Base-by-base conservation (phyloP, 345 rosid species). In the Murraya koenigii region DNA sequence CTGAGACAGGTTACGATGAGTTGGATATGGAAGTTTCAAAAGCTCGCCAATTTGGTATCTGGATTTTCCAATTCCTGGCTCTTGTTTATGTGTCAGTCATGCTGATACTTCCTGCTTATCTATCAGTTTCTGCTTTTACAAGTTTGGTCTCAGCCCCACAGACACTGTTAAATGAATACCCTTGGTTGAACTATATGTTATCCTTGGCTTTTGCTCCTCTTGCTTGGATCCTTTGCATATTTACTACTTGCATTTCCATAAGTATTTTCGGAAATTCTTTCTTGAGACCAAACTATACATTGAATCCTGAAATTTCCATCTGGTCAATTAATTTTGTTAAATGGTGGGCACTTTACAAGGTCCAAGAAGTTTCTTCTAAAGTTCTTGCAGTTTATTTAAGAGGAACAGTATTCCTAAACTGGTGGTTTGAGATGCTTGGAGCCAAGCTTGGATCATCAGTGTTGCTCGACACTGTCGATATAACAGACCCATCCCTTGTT, bases 321-420 rank as follows among this genome's bases (percentile, higher is more conserved):
- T 91, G 89, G 90, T 91, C 92, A 22, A 6, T 66, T 23, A 87
- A 89, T 66, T 91, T 88, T 70, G 87, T 91, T 6, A 91, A 83
- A 81, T 91, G 92, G 94, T 91, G 91, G 94, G 90, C 92, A 59
- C 92, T 91, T 28, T 91, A 89, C 79, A 91, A 88, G 80, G 88
- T 75, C 55, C 91, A 89, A 67, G 88, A 88, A 79, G 81, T 85
- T 75, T 77, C 94, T 71, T 85, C 91, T 2, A 88, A 79, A 77
- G 90, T 88, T 68, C 81, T 91, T 65, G 91, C 92, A 23, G 90
- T 80, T 63, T 88, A 91, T 80, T 81, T 88, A 76, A 86, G 91
- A 78, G 95, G 92, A 67, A 88, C 92, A 1, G 79, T 85, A 54
- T 89, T 88, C 85, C 87, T 91, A 8, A 91, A 91, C 25, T 86